These are phyloP conservation scores for Meredithiella fracta DNA, from an alignment of 2,329 filamentous ascomycete genomes.

Conservation along the genomic window DNA sequence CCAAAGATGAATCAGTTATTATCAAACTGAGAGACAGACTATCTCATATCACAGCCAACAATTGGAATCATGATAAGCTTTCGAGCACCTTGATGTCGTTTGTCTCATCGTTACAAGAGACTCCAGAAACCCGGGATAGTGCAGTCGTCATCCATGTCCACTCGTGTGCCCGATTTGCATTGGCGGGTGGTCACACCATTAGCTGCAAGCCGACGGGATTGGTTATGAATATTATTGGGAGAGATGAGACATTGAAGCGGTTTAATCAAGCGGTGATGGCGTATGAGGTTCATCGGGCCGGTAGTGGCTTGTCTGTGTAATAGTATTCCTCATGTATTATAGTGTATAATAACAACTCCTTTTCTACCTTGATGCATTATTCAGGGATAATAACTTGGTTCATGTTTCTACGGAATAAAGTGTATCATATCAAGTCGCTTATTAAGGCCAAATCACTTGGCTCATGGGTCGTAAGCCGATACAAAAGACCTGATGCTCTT, in stretches of 20 bases:
- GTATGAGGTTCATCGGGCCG: background rate
- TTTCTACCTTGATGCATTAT: no score
- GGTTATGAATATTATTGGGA: slow-evolving; percentile 23
- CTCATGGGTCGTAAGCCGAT: background rate
- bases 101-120: background rate
- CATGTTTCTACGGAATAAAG: no score
- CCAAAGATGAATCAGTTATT: slow-evolving; percentile 8
- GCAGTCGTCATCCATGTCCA: slow-evolving; percentile 3
- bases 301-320: background rate
- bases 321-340: background rate
- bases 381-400: no score
- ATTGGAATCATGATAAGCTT: slow-evolving; percentile 18
- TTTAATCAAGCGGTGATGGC: slow-evolving; percentile 6
- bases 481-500: background rate
- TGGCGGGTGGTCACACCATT: slow-evolving; percentile 11
- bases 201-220: slow-evolving; percentile 14
- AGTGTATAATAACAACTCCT: background rate
- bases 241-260: slow-evolving; percentile 19
- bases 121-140: background rate
- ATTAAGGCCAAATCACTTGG: no score
- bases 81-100: slow-evolving; percentile 15
- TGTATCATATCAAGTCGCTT: no score
- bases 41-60: slow-evolving; percentile 15
- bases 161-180: slow-evolving; percentile 12
- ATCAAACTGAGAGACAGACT: slow-evolving; percentile 16